phyloP scores from a whole-genome alignment of 2,329 filamentous ascomycete genomes.

The Pezicula neosporulosa region DNA sequence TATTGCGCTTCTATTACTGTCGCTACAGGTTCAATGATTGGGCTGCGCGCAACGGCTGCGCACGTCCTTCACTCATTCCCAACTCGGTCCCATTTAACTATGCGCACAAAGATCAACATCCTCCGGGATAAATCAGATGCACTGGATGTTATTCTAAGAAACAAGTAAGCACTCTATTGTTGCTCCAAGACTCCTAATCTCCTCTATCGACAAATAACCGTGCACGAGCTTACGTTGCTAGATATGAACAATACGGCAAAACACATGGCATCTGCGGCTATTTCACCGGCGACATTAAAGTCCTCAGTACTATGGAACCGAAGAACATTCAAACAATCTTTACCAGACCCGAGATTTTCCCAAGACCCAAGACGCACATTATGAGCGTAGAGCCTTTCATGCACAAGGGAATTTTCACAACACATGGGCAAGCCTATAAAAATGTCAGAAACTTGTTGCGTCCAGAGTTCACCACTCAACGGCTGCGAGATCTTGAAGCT shows the following conservation, averaged over 20 bases:
- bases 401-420: not conserved
- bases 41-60: not conserved
- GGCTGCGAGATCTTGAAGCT: not conserved
- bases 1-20: not conserved
- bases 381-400: not conserved
- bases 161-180: not conserved
- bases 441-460: not conserved
- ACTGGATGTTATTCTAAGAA: not conserved
- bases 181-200: too few species aligned
- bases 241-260: not conserved
- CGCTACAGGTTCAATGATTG: not conserved
- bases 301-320: not conserved
- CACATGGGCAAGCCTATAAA: not conserved
- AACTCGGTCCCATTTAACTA: not conserved
- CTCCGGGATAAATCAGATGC: not conserved
- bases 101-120: not conserved
- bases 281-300: not conserved
- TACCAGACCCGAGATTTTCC: not conserved
- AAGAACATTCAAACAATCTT: not conserved
- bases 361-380: not conserved
- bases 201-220: not conserved
- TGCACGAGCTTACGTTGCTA: not conserved
- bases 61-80: not conserved
- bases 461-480: not conserved
- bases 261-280: not conserved